Conservation (phyloP, 2,329 filamentous ascomycete species). For the Cyphellophora attinorum region DNA sequence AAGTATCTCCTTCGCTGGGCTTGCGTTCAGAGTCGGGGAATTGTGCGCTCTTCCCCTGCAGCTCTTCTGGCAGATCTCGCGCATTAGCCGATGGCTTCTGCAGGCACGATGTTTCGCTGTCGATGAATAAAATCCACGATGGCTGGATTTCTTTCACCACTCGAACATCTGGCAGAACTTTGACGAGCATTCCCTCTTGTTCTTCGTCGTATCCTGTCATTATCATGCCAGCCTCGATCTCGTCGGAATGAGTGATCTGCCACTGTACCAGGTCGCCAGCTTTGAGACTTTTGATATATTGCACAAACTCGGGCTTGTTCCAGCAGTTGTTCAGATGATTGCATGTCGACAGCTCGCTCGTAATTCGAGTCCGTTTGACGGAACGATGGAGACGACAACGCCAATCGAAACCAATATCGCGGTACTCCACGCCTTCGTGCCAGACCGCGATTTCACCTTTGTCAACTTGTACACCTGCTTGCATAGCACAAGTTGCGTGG, state of each 20-base stretch:
- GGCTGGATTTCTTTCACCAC: constrained; percentile 54
- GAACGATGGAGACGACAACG: constrained; percentile 89
- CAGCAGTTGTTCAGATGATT: constrained; percentile 17
- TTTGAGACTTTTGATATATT: constrained; percentile 59
- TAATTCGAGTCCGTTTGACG: constrained; percentile 69
- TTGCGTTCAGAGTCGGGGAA: constrained; percentile 20
- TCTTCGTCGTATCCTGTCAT: constrained; percentile 69
- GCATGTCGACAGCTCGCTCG: constrained; percentile 56
- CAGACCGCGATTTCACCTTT: constrained; percentile 74
- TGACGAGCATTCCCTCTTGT: constrained; percentile 58
- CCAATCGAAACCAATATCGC: constrained; percentile 83
- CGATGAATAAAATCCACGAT: constrained; percentile 38
- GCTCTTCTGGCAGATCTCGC: constrained; percentile 36
- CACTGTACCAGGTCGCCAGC: constrained; percentile 74
- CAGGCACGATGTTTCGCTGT: constrained; percentile 37
- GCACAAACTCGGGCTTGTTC: constrained; percentile 27
- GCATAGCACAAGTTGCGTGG: constrained; percentile 86
- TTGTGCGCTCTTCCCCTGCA: constrained; percentile 32
- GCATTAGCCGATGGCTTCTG: constrained; percentile 35
- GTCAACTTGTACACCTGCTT: constrained; percentile 86
- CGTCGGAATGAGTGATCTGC: constrained; percentile 61
- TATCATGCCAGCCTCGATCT: constrained; percentile 85
- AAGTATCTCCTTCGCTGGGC: constrained; percentile 23
- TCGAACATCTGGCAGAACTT: constrained; percentile 77
- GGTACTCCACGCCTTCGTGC: constrained; percentile 86